Percentiles rank a stretch among this genome's conserved stretches.
phyloP scores from a whole-genome alignment of 1,284 basidiomycete genomes.

The Xanthoconium separans region DNA sequence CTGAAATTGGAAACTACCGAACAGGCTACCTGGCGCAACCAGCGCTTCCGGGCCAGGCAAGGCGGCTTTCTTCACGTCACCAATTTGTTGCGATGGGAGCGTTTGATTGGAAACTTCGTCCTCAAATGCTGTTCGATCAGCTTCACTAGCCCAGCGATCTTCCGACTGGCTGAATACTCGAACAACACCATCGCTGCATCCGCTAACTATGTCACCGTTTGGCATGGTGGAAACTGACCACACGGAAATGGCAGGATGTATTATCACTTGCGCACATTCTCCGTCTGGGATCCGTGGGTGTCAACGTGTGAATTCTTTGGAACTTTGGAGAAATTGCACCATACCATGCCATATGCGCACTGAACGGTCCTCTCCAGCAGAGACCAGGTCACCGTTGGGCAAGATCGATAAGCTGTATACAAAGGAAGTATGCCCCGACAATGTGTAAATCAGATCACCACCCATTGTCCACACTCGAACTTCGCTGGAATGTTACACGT shows the following conservation, averaged over 20 bases:
- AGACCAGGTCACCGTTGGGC: slow-evolving; percentile 73
- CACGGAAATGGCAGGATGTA: slow-evolving; percentile 91
- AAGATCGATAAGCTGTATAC: slow-evolving; percentile 89
- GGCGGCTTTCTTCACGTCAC: slow-evolving; percentile 89
- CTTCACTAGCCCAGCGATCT: slow-evolving; percentile 71
- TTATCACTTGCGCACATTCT: slow-evolving; percentile 82
- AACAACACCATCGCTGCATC: slow-evolving; percentile 85
- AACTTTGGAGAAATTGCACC: slow-evolving; percentile 2
- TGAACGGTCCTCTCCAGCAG: slow-evolving; percentile 81
- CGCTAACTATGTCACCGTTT: slow-evolving; percentile 89
- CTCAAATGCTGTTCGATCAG: slow-evolving; percentile 70
- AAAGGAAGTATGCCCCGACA: slow-evolving; percentile 95
- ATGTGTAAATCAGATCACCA: slow-evolving; percentile 72
- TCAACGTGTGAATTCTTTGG: background rate
- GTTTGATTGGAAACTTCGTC: slow-evolving; percentile 70
- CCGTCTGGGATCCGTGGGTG: slow-evolving; percentile 46
- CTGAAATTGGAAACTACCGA: background rate
- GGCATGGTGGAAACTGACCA: slow-evolving; percentile 88
- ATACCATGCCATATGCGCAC: slow-evolving; percentile 77
- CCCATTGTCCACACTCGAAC: slow-evolving; percentile 90
- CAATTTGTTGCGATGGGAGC: slow-evolving; percentile 78
- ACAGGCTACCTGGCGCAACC: slow-evolving; percentile 55
- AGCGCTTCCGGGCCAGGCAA: slow-evolving; percentile 86
- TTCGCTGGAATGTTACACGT: slow-evolving; percentile 49
- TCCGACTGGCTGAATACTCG: slow-evolving; percentile 83